phyloP scores from a whole-genome alignment of 371 early-diverging fungal genomes.

The Rhizopus microsporus region DNA sequence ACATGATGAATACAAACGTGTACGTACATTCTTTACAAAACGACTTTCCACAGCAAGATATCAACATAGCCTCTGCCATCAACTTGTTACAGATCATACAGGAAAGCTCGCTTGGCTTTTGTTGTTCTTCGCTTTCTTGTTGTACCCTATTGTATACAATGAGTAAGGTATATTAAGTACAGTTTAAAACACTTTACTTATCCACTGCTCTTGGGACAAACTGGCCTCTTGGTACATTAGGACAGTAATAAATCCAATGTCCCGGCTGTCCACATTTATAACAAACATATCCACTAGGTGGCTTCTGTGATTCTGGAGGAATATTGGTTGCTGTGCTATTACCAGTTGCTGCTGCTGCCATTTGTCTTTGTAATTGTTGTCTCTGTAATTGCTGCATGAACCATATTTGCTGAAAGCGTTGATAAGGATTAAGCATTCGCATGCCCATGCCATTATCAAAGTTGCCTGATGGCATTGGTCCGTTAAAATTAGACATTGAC shows the following conservation, averaged over 20 bases:
- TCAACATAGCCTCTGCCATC: slow-evolving; percentile 76
- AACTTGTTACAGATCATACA: slow-evolving; percentile 80
- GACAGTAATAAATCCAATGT: slow-evolving; percentile 60
- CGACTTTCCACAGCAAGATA: slow-evolving; percentile 84
- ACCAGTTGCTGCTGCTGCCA: slow-evolving; percentile 14
- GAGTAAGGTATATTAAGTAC: neutral
- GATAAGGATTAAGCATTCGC: slow-evolving; percentile 44
- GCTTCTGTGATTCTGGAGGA: slow-evolving; percentile 50
- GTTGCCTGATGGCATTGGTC: neutral
- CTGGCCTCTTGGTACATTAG: slow-evolving; percentile 52
- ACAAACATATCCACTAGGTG: slow-evolving; percentile 52
- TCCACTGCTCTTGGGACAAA: slow-evolving; percentile 41
- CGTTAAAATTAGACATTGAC: neutral
- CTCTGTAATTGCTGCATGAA: slow-evolving; percentile 42
- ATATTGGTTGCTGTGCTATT: slow-evolving; percentile 24
- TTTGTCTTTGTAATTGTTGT: slow-evolving; percentile 39
- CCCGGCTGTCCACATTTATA: slow-evolving; percentile 56
- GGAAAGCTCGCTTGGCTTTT: slow-evolving; percentile 57
- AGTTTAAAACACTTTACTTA: slow-evolving; percentile 18
- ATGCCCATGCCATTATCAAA: slow-evolving; percentile 29
- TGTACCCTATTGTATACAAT: neutral
- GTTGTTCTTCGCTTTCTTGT: slow-evolving; percentile 5
- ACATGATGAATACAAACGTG: slow-evolving; percentile 11
- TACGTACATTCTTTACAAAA: slow-evolving; percentile 88
- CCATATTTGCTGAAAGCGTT: slow-evolving; percentile 38